Conservation (phyloP, 1,284 basidiomycete genomes). For the Melampsora abietis-canadensis region DNA sequence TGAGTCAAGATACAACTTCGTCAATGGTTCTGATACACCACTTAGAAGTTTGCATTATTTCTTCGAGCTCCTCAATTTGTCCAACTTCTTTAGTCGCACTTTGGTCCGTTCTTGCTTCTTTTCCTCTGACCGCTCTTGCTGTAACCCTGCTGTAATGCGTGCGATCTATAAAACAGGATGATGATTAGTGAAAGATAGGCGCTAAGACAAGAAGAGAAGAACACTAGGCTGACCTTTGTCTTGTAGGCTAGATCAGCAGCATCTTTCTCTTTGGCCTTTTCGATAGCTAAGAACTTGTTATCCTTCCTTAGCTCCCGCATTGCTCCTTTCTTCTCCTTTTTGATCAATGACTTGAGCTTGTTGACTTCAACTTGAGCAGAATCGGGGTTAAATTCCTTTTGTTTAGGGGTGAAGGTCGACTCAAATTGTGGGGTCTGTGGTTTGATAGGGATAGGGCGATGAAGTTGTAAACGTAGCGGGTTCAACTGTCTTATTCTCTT, state of each 20-base stretch:
- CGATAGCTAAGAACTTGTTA: conserved; percentile 82
- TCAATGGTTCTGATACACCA: too few relatives aligned
- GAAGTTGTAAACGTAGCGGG: conserved; percentile 81
- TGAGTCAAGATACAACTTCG: too few relatives aligned
- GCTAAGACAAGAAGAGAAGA: conserved; percentile 10
- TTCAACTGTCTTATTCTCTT: conserved; percentile 49
- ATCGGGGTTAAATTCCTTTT: conserved; percentile 84
- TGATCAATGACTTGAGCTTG: conserved; percentile 84
- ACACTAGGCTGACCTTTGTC: conserved; percentile 51
- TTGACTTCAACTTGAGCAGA: conserved; percentile 79
- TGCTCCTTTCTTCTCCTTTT: conserved; percentile 94
- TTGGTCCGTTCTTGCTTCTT: conserved; percentile 70
- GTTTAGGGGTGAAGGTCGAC: conserved; percentile 71
- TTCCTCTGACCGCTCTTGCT: conserved; percentile 89
- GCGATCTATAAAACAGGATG: conserved; percentile 54
- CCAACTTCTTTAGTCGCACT: conserved; percentile 57
- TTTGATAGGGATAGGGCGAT: conserved; percentile 93
- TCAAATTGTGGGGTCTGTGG: conserved; percentile 94
- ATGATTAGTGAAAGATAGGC: neutral
- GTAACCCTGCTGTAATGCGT: conserved; percentile 73
- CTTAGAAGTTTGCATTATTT: neutral
- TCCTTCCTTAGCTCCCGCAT: conserved; percentile 95
- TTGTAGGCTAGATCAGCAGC: conserved; percentile 72
- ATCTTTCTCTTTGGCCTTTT: conserved; percentile 75
- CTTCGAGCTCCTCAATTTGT: conserved; percentile 24